A percentile compares a stretch with the other conserved stretches of the same genome.
Evolutionary conservation across 306 rosid genomes (phyloP).

Genomic region (Senna tora): DNA sequence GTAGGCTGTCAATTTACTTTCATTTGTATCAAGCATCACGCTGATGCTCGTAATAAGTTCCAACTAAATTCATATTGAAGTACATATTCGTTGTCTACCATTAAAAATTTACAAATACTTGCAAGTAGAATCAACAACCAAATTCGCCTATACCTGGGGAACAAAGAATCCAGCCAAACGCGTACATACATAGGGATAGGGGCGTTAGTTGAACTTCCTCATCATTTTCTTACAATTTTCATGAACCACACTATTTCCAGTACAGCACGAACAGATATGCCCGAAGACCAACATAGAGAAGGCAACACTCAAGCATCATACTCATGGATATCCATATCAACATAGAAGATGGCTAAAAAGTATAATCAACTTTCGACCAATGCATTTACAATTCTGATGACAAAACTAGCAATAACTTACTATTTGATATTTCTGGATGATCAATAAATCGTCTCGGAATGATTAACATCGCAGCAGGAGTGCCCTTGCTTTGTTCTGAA

Average conservation of each 20-base stretch:
- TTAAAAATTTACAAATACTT: slow-evolving; percentile 25
- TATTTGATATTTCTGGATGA: background rate
- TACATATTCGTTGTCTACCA: background rate
- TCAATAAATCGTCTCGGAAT: background rate
- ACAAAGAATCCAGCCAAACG: too few relatives aligned
- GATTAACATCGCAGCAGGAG: slow-evolving; percentile 34
- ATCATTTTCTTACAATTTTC: slow-evolving; percentile 2
- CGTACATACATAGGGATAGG: too few relatives aligned
- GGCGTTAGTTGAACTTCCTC: slow-evolving; percentile 12
- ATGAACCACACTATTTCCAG: slow-evolving; percentile 8
- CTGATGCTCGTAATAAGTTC: slow-evolving; percentile 47
- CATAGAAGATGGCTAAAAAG: slow-evolving; percentile 1
- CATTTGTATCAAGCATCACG: slow-evolving; percentile 46
- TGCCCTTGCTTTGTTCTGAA: slow-evolving; percentile 48
- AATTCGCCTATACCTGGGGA: slow-evolving; percentile 24
- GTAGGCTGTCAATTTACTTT: slow-evolving; percentile 26
- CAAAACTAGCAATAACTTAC: background rate
- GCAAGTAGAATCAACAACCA: slow-evolving; percentile 30
- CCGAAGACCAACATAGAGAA: background rate
- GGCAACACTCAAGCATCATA: background rate
- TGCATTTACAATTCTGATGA: background rate
- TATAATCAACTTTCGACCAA: background rate
- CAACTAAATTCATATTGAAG: background rate
- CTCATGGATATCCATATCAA: slow-evolving; percentile 21
- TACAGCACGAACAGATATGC: background rate